These are phyloP conservation scores for Pyrenula massariospora DNA, from an alignment of 495 filamentous ascomycete species.

Conservation along the genomic window DNA sequence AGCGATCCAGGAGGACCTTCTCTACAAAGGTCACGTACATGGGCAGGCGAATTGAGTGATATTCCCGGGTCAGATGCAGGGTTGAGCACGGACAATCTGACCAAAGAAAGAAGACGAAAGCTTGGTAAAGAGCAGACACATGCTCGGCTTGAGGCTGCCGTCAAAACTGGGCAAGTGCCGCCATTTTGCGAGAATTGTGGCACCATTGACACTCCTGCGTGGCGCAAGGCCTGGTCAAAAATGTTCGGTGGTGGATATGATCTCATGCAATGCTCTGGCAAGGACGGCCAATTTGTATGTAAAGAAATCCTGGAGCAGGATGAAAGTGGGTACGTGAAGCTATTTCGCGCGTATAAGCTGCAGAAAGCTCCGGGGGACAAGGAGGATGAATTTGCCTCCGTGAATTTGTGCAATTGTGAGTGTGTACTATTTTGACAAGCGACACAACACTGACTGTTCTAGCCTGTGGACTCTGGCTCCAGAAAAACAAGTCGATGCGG, in stretches of 20 bases:
- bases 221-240: conserved; percentile 79
- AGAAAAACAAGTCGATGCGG: conserved; percentile 74
- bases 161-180: conserved; percentile 63
- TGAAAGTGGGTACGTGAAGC: conserved; percentile 40
- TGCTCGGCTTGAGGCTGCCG: conserved; percentile 46
- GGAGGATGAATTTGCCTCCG: conserved; percentile 52
- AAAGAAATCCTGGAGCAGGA: conserved; percentile 53
- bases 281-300: conserved; percentile 45
- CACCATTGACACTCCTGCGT: conserved; percentile 87
- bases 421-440: conserved; percentile 7
- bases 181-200: conserved; percentile 87
- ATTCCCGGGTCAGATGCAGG: conserved; percentile 22
- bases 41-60: conserved; percentile 32
- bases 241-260: conserved; percentile 45
- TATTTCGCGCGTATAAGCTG: conserved; percentile 57
- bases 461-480: conserved; percentile 89
- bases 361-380: conserved; percentile 53
- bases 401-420: conserved; percentile 82
- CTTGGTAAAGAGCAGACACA: conserved; percentile 23
- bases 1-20: conserved; percentile 40
- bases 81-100: conserved; percentile 7
- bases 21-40: conserved; percentile 34
- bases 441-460: conserved; percentile 12
- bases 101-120: conserved; percentile 8
- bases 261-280: conserved; percentile 48